Conservation (phyloP, 768 basidiomycete genomes). For the Cubamyces lactineus region DNA sequence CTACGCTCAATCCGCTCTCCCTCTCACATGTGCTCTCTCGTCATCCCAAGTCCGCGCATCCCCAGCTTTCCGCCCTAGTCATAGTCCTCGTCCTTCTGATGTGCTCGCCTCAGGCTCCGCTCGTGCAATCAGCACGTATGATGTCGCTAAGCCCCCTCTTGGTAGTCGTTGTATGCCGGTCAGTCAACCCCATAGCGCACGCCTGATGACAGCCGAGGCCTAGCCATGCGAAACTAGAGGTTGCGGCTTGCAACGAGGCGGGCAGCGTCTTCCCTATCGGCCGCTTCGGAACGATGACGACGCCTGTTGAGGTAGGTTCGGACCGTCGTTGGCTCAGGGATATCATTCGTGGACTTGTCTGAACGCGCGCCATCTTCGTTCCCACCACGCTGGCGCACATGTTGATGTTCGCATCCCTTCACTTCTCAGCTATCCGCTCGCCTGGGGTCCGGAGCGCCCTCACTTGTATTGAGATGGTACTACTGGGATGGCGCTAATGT, state of each 20-base stretch:
- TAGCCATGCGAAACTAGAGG: neutral
- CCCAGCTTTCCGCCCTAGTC: neutral
- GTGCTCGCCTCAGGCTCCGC: neutral
- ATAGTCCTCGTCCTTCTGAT: constrained; percentile 14
- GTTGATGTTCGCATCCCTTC: no score
- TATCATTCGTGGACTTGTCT: neutral
- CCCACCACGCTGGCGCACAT: no score
- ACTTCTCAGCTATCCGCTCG: no score
- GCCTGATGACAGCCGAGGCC: neutral
- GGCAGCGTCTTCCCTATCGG: neutral
- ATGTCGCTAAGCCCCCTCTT: neutral
- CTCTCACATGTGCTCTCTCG: neutral
- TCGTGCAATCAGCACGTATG: constrained; percentile 10
- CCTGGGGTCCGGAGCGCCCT: no score
- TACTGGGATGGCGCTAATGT: no score
- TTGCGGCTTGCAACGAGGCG: neutral
- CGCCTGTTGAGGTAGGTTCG: neutral
- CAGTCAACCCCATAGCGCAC: neutral
- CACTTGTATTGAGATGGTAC: no score
- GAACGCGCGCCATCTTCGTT: no score
- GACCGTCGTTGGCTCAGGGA: neutral
- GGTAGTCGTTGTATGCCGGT: neutral
- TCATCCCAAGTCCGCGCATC: no score
- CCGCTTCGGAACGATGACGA: neutral
- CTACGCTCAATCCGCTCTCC: neutral